A percentile compares a stretch with the other conserved stretches of the same genome.
Evolutionary conservation across 208 protist genomes (phyloP).

Genomic region (Porcisia hertigi): DNA sequence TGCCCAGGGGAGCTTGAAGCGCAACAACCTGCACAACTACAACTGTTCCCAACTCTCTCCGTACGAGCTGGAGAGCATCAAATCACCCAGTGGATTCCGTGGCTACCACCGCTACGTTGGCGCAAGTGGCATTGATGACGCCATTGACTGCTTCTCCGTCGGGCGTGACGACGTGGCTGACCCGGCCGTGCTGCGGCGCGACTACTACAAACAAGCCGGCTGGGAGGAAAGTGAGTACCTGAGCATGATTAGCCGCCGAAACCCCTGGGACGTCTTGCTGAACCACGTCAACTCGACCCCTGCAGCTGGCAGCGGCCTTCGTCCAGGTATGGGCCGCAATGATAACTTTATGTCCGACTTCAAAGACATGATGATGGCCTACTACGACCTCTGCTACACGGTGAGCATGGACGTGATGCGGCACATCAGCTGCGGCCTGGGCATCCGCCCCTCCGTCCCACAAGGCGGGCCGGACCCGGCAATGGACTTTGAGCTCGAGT

Average conservation of each 20-base stretch:
- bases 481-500: constrained; percentile 77
- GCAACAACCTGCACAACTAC: constrained; percentile 61
- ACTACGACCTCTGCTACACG: constrained; percentile 81
- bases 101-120: constrained; percentile 89
- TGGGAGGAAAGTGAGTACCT: constrained; percentile 77
- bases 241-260: constrained; percentile 68
- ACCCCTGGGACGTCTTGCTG: constrained; percentile 81
- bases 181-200: constrained; percentile 58
- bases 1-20: constrained; percentile 24
- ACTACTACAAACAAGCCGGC: constrained; percentile 70
- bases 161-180: constrained; percentile 76
- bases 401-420: constrained; percentile 84
- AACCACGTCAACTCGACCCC: constrained; percentile 52
- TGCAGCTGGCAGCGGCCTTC: not conserved
- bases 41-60: constrained; percentile 62
- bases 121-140: constrained; percentile 79
- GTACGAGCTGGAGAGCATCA: constrained; percentile 82
- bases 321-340: constrained; percentile 27
- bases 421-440: constrained; percentile 85
- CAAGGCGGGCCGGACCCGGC: constrained; percentile 60
- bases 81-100: constrained; percentile 63
- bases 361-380: constrained; percentile 83
- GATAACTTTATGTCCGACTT: constrained; percentile 88
- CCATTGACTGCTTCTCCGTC: constrained; percentile 89
- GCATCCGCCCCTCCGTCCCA: constrained; percentile 73